Conservation (phyloP, 2,329 filamentous ascomycete species). For the Nannizzia gypsea region DNA sequence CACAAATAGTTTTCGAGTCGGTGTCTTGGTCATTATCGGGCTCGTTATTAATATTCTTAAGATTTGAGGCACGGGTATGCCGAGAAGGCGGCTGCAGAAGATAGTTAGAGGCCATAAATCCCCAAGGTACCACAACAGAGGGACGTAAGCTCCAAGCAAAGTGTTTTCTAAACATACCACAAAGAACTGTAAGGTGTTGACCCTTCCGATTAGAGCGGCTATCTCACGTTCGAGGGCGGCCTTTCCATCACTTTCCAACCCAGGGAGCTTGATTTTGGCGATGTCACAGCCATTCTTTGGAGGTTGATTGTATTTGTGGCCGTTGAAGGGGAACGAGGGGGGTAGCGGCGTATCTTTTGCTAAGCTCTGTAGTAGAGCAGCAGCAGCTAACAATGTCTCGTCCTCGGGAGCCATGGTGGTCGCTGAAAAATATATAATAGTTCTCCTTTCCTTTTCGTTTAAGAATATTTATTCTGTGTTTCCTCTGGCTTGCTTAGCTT, state of each 20-base stretch:
- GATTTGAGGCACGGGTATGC: slow-evolving; percentile 27
- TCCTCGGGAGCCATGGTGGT: slow-evolving; percentile 36
- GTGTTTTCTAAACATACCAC: slow-evolving; percentile 37
- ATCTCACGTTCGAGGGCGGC: slow-evolving; percentile 71
- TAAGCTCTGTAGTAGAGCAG: slow-evolving; percentile 36
- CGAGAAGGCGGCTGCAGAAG: slow-evolving; percentile 27
- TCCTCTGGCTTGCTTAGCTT: neutral
- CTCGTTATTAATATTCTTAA: slow-evolving; percentile 22
- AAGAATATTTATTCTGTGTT: neutral
- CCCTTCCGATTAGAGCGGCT: slow-evolving; percentile 60
- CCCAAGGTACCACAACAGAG: neutral
- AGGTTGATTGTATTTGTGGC: slow-evolving; percentile 19
- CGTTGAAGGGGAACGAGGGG: slow-evolving; percentile 11
- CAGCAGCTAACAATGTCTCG: slow-evolving; percentile 37
- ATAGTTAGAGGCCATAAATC: neutral
- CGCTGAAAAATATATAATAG: neutral
- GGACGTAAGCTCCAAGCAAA: too few species aligned
- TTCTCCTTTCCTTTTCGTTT: neutral
- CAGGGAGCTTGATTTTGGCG: slow-evolving; percentile 58
- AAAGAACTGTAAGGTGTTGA: slow-evolving; percentile 72
- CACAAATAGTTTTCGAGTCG: neutral
- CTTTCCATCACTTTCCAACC: slow-evolving; percentile 64
- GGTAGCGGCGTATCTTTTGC: slow-evolving; percentile 33
- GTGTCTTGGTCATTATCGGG: slow-evolving; percentile 17
- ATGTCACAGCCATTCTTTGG: slow-evolving; percentile 40